phyloP scores from a whole-genome alignment of 2,329 filamentous ascomycete species.

The Alternaria ethzedia region DNA sequence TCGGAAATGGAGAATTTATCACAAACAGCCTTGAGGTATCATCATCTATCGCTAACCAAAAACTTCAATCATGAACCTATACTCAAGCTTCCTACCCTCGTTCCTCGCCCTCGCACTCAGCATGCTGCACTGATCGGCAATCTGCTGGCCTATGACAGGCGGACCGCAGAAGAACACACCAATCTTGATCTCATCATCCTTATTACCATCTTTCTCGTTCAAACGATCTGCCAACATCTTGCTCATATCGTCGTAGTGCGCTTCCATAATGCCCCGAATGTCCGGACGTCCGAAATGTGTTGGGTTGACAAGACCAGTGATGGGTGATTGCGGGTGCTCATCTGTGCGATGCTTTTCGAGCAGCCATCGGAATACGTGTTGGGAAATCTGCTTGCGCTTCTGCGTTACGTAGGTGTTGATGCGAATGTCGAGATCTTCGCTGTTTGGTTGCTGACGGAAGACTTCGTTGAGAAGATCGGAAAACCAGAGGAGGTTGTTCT shows the following conservation, averaged over 20 bases:
- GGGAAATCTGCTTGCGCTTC: constrained; percentile 60
- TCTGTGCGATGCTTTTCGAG: constrained; percentile 63
- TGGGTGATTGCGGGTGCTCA: constrained; percentile 58
- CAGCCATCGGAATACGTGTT: constrained; percentile 63
- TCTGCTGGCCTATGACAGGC: constrained; percentile 61
- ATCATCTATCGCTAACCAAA: constrained; percentile 51
- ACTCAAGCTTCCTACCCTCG: constrained; percentile 61
- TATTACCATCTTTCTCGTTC: constrained; percentile 24
- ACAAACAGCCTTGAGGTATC: background rate
- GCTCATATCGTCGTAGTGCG: constrained; percentile 62
- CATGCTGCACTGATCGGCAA: constrained; percentile 61
- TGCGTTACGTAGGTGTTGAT: constrained; percentile 65
- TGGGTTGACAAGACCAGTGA: constrained; percentile 61
- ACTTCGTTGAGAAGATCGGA: constrained; percentile 61
- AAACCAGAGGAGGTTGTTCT: constrained; percentile 64
- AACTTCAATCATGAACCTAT: constrained; percentile 65
- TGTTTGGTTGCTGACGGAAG: constrained; percentile 44
- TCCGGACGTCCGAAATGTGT: constrained; percentile 64
- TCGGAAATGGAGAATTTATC: background rate
- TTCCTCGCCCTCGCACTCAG: constrained; percentile 59
- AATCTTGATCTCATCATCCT: constrained; percentile 52
- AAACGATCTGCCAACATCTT: constrained; percentile 33
- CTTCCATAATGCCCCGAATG: constrained; percentile 59
- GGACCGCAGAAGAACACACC: constrained; percentile 65
- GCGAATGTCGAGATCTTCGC: constrained; percentile 57